Evolutionary conservation across 2,329 filamentous ascomycete species (phyloP).

Genomic region (Biscogniauxia marginata): DNA sequence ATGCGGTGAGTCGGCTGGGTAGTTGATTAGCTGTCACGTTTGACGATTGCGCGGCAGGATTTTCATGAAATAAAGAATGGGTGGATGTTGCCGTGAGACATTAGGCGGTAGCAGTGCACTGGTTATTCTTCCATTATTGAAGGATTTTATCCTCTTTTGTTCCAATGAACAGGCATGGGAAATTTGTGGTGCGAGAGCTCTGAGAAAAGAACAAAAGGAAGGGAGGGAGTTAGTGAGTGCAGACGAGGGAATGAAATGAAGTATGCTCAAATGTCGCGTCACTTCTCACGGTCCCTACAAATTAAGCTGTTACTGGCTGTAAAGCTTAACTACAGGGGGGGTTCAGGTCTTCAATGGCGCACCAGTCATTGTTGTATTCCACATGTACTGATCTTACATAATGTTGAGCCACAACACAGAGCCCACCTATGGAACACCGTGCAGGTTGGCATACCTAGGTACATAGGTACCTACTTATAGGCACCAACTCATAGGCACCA

Average conservation of each 20-base stretch:
- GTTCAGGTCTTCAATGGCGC: too few relatives aligned
- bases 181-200: not conserved
- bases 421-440: too few relatives aligned
- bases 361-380: too few relatives aligned
- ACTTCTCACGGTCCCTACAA: not conserved
- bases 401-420: too few relatives aligned
- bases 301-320: too few relatives aligned
- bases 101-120: not conserved
- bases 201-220: not conserved
- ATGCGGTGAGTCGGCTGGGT: slow-evolving; percentile 1
- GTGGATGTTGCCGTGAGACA: not conserved
- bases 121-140: not conserved
- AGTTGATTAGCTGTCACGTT: not conserved
- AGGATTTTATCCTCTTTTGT: not conserved
- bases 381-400: too few relatives aligned
- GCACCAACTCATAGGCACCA: too few relatives aligned
- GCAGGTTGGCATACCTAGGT: too few relatives aligned
- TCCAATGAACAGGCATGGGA: not conserved
- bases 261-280: not conserved
- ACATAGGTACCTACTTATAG: too few relatives aligned
- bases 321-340: too few relatives aligned
- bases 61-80: not conserved
- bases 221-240: not conserved
- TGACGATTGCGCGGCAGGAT: not conserved
- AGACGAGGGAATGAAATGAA: not conserved